phyloP scores from a whole-genome alignment of 2,329 filamentous ascomycete genomes.

The Aspergillus fructus region DNA sequence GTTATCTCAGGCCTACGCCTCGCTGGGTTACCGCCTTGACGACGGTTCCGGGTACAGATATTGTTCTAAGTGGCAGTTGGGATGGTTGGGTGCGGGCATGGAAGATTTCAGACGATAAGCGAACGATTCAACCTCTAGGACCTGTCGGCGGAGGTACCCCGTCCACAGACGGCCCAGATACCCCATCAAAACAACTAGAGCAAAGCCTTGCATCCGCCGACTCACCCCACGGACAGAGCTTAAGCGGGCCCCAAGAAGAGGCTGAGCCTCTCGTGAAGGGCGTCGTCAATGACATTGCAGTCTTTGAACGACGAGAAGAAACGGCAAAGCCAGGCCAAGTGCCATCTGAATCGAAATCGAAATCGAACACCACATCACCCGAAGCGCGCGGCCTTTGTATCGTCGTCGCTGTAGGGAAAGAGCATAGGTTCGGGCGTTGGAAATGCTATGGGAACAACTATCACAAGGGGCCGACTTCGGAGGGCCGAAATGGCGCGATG shows the following conservation, averaged over 20 bases:
- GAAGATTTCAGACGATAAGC: constrained; percentile 81
- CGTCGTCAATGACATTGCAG: constrained; percentile 81
- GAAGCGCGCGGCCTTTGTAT: constrained; percentile 67
- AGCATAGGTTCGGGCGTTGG: constrained; percentile 84
- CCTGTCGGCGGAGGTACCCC: constrained; percentile 52
- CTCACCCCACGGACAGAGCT: constrained; percentile 15
- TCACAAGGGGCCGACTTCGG: constrained; percentile 30
- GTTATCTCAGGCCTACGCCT: constrained; percentile 60
- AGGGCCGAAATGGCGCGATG: constrained; percentile 77
- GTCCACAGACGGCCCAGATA: constrained; percentile 20
- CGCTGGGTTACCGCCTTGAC: constrained; percentile 88
- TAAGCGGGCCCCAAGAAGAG: constrained; percentile 20
- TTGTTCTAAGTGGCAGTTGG: constrained; percentile 91
- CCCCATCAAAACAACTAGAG: constrained; percentile 35
- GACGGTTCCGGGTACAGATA: constrained; percentile 84
- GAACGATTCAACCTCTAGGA: constrained; percentile 70
- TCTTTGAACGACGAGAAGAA: constrained; percentile 72
- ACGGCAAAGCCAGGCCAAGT: constrained; percentile 23
- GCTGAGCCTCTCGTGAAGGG: constrained; percentile 58
- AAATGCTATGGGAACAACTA: constrained; percentile 49
- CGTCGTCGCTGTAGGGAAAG: constrained; percentile 80
- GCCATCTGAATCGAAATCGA: constrained; percentile 23
- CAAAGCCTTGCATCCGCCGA: constrained; percentile 31
- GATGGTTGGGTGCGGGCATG: constrained; percentile 85
- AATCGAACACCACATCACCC: constrained; percentile 18